Evolutionary conservation across 2,329 filamentous ascomycete genomes (phyloP).

Genomic region (Ceratocystis destructans): DNA sequence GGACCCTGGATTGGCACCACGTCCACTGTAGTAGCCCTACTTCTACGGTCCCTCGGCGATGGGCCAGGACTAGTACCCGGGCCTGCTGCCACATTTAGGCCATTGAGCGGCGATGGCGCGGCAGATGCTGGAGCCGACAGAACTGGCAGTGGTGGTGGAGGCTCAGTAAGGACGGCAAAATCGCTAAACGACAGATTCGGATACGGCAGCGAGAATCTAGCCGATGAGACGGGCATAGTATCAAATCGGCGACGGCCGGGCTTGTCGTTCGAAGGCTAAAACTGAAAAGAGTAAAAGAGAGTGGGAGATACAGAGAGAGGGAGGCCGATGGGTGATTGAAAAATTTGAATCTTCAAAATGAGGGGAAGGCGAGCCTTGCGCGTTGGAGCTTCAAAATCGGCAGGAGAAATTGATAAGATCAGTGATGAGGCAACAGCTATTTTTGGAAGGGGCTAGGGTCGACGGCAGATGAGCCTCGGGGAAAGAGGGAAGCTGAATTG

Average conservation of each 20-base stretch:
- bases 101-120: background rate
- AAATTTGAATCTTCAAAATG: background rate
- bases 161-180: conserved; percentile 21
- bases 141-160: conserved; percentile 10
- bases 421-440: background rate
- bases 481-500: background rate
- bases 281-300: background rate
- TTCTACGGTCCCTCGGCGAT: conserved; percentile 13
- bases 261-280: background rate
- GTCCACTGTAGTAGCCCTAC: conserved; percentile 13
- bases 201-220: conserved; percentile 26
- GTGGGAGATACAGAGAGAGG: background rate
- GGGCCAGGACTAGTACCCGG: background rate
- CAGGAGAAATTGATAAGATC: background rate
- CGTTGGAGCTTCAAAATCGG: background rate
- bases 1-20: conserved; percentile 16
- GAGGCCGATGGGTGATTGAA: background rate
- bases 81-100: background rate
- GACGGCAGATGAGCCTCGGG: no score
- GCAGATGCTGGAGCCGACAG: conserved; percentile 10
- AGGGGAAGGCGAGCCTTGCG: background rate
- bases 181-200: conserved; percentile 26
- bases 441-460: background rate
- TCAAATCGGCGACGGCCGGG: background rate
- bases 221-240: conserved; percentile 13